phyloP scores from a whole-genome alignment of 495 filamentous ascomycete species.

The Podospora tetraspora region DNA sequence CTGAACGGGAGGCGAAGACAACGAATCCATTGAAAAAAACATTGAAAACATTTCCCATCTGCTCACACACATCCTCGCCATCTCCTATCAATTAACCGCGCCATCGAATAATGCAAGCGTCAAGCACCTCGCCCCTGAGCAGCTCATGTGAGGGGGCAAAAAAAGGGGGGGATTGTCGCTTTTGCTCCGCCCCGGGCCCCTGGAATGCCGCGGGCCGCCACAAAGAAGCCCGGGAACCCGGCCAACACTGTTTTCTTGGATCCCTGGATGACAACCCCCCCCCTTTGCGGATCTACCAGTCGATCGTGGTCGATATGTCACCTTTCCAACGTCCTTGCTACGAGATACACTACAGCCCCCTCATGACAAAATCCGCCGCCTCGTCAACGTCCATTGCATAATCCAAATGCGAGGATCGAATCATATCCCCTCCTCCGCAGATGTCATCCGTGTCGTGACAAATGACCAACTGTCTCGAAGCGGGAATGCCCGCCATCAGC shows the following conservation, averaged over 20 bases:
- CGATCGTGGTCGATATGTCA: neutral
- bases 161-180: neutral
- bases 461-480: conserved; percentile 45
- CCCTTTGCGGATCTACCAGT: conserved; percentile 1
- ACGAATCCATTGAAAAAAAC: too few species aligned
- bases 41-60: neutral
- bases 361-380: conserved; percentile 45
- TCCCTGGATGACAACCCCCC: neutral
- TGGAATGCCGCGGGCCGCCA: neutral
- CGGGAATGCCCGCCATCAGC: conserved; percentile 40
- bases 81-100: too few species aligned
- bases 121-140: neutral
- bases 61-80: neutral
- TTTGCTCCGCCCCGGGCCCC: neutral
- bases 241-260: neutral
- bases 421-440: conserved; percentile 46
- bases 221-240: neutral
- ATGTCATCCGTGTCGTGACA: conserved; percentile 53
- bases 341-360: neutral
- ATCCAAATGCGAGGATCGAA: conserved; percentile 47
- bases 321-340: neutral
- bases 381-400: conserved; percentile 45
- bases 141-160: neutral
- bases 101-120: neutral
- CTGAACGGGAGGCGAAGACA: neutral